phyloP scores from a whole-genome alignment of 345 rosid species.

The Citrus unshiu region DNA sequence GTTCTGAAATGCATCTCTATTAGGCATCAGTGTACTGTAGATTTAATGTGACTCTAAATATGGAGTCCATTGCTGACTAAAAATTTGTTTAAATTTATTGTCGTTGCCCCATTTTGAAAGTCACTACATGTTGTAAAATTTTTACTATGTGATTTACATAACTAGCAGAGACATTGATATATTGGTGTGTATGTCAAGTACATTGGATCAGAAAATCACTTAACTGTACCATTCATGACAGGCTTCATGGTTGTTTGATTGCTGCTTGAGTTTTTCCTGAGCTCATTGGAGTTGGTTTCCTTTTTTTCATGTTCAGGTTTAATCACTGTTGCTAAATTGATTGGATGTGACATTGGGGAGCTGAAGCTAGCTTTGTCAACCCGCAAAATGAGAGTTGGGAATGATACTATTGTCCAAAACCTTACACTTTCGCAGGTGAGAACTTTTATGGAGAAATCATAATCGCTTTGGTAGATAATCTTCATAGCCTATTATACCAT shows the following conservation, averaged over 20 bases:
- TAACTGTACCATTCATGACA: neutral
- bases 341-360: constrained; percentile 65
- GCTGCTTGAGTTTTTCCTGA: neutral
- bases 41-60: neutral
- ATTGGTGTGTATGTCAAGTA: neutral
- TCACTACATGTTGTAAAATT: neutral
- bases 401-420: constrained; percentile 83
- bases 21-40: neutral
- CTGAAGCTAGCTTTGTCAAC: constrained; percentile 80
- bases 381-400: constrained; percentile 93
- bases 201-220: neutral
- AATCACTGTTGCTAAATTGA: constrained; percentile 65
- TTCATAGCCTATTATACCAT: neutral
- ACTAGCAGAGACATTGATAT: neutral
- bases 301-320: constrained; percentile 50
- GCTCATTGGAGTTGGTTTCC: neutral
- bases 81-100: neutral
- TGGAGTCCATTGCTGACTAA: neutral
- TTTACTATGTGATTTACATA: neutral
- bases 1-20: neutral
- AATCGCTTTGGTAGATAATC: neutral
- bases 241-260: neutral
- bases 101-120: neutral
- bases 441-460: constrained; percentile 3
- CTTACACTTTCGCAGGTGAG: constrained; percentile 82